Evolutionary conservation across 2,329 filamentous ascomycete genomes (phyloP).

Genomic region (Colletotrichum orchidophilum): DNA sequence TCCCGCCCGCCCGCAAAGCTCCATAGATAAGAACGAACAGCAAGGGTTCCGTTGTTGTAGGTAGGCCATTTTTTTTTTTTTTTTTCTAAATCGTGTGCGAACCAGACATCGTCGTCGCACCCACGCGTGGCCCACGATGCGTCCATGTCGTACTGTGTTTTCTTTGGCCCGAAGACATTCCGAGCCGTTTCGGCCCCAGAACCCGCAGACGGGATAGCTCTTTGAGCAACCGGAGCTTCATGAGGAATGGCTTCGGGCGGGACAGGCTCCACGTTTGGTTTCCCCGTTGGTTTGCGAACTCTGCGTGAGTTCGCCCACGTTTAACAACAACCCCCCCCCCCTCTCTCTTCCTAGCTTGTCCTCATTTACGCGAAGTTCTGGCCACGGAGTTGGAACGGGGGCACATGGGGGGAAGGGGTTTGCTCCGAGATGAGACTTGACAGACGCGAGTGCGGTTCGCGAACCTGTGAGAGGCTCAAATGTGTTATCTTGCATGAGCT

Average conservation of each 20-base stretch:
- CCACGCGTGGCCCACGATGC: not conserved
- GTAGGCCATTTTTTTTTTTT: not conserved
- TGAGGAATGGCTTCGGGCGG: not conserved
- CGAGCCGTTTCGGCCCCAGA: slow-evolving; percentile 2
- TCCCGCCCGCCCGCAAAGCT: slow-evolving; percentile 4
- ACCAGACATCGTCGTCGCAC: slow-evolving; percentile 13
- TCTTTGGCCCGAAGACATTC: slow-evolving; percentile 2
- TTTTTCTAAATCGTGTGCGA: slow-evolving; percentile 2
- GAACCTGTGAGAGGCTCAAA: slow-evolving; percentile 17
- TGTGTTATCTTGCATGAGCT: slow-evolving; percentile 30
- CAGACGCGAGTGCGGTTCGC: not conserved
- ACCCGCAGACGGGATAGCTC: slow-evolving; percentile 12
- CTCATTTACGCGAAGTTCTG: slow-evolving; percentile 1
- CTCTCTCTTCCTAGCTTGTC: not conserved
- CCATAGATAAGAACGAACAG: slow-evolving; percentile 26
- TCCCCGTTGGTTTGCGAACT: not conserved
- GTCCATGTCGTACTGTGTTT: not conserved
- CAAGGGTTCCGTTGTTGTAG: not conserved
- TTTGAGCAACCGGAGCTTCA: not conserved
- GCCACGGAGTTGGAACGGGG: not conserved
- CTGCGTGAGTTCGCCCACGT: not conserved
- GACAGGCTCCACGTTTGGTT: too few relatives aligned
- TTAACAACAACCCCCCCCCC: not conserved
- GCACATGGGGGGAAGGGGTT: not conserved
- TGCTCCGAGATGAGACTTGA: not conserved